Conservation (phyloP, 1,284 basidiomycete genomes). For the Melampsora americana region DNA sequence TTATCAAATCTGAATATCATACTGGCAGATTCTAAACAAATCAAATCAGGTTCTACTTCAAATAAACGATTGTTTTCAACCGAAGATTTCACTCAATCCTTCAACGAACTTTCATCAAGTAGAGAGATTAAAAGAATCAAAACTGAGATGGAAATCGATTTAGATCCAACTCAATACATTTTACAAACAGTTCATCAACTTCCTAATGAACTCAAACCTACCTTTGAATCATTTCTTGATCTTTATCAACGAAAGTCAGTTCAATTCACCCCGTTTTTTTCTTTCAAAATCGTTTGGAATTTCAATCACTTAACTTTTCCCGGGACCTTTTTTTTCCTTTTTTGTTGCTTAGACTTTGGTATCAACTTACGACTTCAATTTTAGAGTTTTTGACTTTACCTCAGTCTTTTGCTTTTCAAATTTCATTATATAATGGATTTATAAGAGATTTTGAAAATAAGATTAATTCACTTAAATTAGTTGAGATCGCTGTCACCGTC, state of each 20-base stretch:
- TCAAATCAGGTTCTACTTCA: not conserved
- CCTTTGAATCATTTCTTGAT: slow-evolving; percentile 21
- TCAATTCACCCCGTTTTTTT: not conserved
- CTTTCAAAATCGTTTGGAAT: too few species aligned
- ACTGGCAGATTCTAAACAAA: too few species aligned
- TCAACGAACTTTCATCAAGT: too few species aligned
- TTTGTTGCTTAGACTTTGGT: slow-evolving; percentile 91
- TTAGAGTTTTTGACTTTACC: slow-evolving; percentile 79
- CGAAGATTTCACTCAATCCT: too few species aligned
- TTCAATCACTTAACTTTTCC: not conserved
- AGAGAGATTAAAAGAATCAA: not conserved
- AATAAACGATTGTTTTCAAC: too few species aligned
- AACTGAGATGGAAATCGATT: slow-evolving; percentile 29
- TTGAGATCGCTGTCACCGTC: slow-evolving; percentile 84
- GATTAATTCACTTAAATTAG: slow-evolving; percentile 83
- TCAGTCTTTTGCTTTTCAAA: slow-evolving; percentile 68
- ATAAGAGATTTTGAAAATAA: slow-evolving; percentile 72
- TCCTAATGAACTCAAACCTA: slow-evolving; percentile 9
- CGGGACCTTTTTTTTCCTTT: too few species aligned
- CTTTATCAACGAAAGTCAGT: slow-evolving; percentile 39
- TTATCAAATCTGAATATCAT: too few species aligned
- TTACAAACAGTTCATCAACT: slow-evolving; percentile 6
- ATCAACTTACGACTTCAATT: slow-evolving; percentile 84
- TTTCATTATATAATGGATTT: slow-evolving; percentile 80
- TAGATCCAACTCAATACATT: slow-evolving; percentile 22